phyloP scores from a whole-genome alignment of 495 filamentous ascomycete species.

The Xylaria curta region DNA sequence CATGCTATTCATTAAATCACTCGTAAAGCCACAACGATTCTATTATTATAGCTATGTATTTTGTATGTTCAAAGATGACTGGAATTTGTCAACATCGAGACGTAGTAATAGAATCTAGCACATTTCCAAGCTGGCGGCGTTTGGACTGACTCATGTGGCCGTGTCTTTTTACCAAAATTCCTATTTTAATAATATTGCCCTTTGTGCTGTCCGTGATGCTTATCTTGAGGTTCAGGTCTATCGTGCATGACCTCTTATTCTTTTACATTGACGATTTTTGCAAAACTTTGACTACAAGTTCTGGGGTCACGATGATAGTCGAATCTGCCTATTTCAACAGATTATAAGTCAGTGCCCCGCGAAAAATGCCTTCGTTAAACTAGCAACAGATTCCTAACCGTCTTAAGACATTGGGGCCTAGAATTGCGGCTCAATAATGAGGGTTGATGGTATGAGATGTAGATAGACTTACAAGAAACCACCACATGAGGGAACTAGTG shows the following conservation, averaged over 20 bases:
- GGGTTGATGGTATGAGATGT: background rate
- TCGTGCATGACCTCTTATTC: background rate
- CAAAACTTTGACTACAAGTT: background rate
- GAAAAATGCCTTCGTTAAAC: background rate
- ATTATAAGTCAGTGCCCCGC: background rate
- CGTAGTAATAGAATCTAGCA: background rate
- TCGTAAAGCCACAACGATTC: background rate
- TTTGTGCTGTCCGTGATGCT: background rate
- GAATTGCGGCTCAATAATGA: background rate
- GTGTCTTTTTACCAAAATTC: background rate
- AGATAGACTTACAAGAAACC: background rate
- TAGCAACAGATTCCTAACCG: background rate
- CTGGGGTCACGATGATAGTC: background rate
- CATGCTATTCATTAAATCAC: background rate
- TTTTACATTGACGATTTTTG: background rate
- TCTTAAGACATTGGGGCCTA: background rate
- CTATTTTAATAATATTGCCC: background rate
- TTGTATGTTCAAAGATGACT: background rate
- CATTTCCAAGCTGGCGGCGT: background rate
- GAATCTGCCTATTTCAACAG: background rate
- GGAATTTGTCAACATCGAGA: background rate
- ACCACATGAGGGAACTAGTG: background rate
- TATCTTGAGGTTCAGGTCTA: too few species aligned
- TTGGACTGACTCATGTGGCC: background rate
- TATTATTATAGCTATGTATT: background rate